These are phyloP conservation scores for Jamesozyma jinghongensis DNA, from an alignment of 805 yeast species.

Conservation along the genomic window DNA sequence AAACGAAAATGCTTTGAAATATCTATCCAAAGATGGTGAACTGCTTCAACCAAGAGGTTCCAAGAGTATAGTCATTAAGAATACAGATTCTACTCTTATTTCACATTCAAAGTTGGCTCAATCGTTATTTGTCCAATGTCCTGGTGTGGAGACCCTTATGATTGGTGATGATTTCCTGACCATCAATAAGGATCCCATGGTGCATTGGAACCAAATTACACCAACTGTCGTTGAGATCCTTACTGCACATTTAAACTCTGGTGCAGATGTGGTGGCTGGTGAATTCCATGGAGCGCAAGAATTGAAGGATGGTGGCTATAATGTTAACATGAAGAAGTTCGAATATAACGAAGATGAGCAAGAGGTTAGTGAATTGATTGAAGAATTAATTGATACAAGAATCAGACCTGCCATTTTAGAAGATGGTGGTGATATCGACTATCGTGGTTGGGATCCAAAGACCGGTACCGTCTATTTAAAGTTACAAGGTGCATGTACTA, in stretches of 20 bases:
- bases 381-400: constrained; percentile 86
- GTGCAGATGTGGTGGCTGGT: constrained; percentile 18
- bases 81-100: constrained; percentile 27
- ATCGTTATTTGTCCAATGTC: constrained; percentile 43
- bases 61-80: constrained; percentile 28
- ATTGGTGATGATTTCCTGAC: constrained; percentile 69
- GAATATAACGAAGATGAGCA: constrained; percentile 50
- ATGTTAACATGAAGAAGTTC: constrained; percentile 24
- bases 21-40: constrained; percentile 36
- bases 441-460: constrained; percentile 73
- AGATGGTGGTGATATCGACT: constrained; percentile 96
- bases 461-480: constrained; percentile 82
- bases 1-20: constrained; percentile 66
- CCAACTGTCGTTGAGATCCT: constrained; percentile 44
- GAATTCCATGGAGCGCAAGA: constrained; percentile 26
- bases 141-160: constrained; percentile 54
- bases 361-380: constrained; percentile 81
- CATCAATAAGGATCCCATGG: constrained; percentile 56
- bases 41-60: constrained; percentile 26
- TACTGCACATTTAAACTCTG: constrained; percentile 24
- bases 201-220: constrained; percentile 64
- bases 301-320: constrained; percentile 33
- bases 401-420: constrained; percentile 97
- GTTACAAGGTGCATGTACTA: constrained; percentile 91
- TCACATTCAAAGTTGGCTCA: constrained; percentile 54